phyloP scores from a whole-genome alignment of 1,284 basidiomycete genomes.

The Cutaneotrichosporon sp. region DNA sequence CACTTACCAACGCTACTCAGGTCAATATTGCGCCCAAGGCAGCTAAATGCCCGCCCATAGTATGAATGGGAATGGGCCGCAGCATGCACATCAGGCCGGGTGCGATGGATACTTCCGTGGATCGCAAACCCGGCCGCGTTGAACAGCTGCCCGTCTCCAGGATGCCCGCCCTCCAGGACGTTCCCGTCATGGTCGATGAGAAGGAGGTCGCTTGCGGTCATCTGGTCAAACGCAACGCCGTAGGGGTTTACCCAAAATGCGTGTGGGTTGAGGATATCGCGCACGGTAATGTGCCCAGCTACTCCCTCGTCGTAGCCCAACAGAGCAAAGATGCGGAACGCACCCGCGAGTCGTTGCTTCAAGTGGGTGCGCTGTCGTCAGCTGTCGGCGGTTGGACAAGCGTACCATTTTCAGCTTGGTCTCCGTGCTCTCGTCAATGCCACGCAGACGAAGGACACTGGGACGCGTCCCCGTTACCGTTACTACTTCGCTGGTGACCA shows the following conservation, averaged over 20 bases:
- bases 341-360: constrained; percentile 54
- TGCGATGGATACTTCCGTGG: constrained; percentile 57
- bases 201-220: constrained; percentile 53
- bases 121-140: constrained; percentile 56
- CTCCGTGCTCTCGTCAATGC: neutral
- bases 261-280: constrained; percentile 55
- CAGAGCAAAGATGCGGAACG: constrained; percentile 48
- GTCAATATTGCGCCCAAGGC: constrained; percentile 57
- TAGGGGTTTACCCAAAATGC: constrained; percentile 58
- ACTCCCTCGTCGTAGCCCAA: constrained; percentile 60
- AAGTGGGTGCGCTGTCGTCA: constrained; percentile 50
- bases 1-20: constrained; percentile 52
- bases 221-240: constrained; percentile 49
- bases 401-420: neutral
- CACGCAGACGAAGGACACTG: constrained; percentile 5
- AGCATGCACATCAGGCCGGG: constrained; percentile 60
- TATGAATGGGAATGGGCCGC: constrained; percentile 62
- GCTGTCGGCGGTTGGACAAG: no score
- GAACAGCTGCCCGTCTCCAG: constrained; percentile 33
- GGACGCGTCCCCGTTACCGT: constrained; percentile 1
- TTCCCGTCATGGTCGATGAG: constrained; percentile 54
- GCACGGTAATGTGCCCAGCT: constrained; percentile 62
- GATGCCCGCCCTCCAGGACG: constrained; percentile 50
- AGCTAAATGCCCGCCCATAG: constrained; percentile 60
- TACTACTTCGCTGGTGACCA: no score